Evolutionary conservation across 352 stramenopile species (phyloP).

Genomic region (Pythium plurisporium): DNA sequence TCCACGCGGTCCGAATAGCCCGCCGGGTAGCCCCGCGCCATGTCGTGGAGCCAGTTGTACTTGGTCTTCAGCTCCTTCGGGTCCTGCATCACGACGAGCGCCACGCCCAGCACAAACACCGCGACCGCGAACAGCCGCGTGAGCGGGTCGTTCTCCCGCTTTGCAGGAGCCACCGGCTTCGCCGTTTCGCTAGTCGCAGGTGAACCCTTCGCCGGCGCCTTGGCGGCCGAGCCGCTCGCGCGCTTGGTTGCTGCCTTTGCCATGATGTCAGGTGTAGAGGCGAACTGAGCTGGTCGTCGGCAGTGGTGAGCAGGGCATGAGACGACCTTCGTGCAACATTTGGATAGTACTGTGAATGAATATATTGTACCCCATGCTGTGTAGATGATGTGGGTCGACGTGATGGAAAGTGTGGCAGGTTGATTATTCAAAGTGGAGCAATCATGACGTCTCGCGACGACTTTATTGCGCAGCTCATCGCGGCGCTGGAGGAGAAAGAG

Average conservation of each 20-base stretch:
- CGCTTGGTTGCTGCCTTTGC: conserved; percentile 1
- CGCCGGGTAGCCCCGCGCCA: not conserved
- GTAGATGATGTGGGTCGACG: not conserved
- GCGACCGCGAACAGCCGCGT: conserved; percentile 4
- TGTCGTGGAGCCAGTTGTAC: conserved; percentile 7
- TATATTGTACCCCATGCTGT: not conserved
- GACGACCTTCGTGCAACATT: not conserved
- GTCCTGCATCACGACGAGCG: conserved; percentile 16
- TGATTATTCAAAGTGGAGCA: too few relatives aligned
- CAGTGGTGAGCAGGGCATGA: not conserved
- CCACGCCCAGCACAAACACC: conserved; percentile 19
- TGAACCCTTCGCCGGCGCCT: not conserved
- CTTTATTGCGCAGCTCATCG: conserved; percentile 57
- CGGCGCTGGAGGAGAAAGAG: conserved; percentile 48
- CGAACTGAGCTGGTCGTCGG: too few relatives aligned
- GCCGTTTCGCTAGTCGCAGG: not conserved
- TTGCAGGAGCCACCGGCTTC: too few relatives aligned
- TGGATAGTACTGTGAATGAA: not conserved
- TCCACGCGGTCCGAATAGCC: conserved; percentile 7
- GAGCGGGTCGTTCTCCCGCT: not conserved
- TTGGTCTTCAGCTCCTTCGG: conserved; percentile 8
- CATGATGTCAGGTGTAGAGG: too few relatives aligned
- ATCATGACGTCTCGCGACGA: conserved; percentile 26
- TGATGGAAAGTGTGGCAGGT: too few relatives aligned
- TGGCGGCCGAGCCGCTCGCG: not conserved